Evolutionary conservation across 225 moss, liverwort and hornwort genomes (phyloP), one percentile per base, ranked within the genome.

Genomic region (Ulota crispa): DNA sequence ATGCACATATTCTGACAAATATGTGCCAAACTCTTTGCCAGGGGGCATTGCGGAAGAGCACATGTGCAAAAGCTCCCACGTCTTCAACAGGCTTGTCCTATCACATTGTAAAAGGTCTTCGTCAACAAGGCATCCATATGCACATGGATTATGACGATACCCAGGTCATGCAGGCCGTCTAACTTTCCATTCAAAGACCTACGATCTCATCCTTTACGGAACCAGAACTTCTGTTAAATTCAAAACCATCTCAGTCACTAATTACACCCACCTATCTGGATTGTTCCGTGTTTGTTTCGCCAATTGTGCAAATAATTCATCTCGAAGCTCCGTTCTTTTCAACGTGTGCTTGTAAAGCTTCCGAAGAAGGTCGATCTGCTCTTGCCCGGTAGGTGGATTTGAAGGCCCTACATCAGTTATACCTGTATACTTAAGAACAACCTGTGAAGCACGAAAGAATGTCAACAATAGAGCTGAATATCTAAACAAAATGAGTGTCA

Each of bases 1-100:
- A 77, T 93, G 93, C 27, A 95, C 94, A 85, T 95, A 94, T 82
- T 95, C 95, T 78, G 94, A 99, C 78, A 99, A 91, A 87, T 90
- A 94, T 69, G 94, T 87, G 36, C 95, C 95, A 76, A 94, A 91
- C 84, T 99, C 98, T 84, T 99, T 99, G 37, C 98, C 95, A 52
- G 98, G 95, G 70, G 98, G 98, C 98, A 99, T 95, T 79, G 98
- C 98, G 73, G 95, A 99, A 60, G 98, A 96, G 88, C 98, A 99
- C 78, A 99, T 87, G 67, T 94, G 91, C 90, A 99, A 92, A 43
- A 99, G 90, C 80, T 99, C 98, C 98, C 98, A 99, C 60, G 94
- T 91, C 89, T 95, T 99, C 83, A 93, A 77, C 70, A 99, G 84
- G 82, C 88, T 91, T 81, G 90, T 81, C 88, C 95, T 95, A 88